Conservation (phyloP, 306 rosid genomes). For the Cajanus cajan region DNA sequence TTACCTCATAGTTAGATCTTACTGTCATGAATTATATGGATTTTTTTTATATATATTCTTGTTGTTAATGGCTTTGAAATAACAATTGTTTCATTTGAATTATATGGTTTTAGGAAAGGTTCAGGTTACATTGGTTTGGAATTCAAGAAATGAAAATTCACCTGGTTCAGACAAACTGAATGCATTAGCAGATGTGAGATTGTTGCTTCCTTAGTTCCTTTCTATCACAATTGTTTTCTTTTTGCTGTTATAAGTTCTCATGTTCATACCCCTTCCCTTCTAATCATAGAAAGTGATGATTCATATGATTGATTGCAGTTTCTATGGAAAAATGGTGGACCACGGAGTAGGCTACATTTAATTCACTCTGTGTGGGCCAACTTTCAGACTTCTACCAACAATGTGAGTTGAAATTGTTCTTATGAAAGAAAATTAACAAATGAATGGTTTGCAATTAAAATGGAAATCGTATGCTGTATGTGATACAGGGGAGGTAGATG, state of each 20-base stretch:
- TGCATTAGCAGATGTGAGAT: constrained; percentile 75
- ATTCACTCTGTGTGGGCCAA: constrained; percentile 96
- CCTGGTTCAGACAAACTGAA: constrained; percentile 61
- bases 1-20: constrained; percentile 39
- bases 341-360: constrained; percentile 59
- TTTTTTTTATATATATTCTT: background rate
- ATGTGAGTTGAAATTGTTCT: constrained; percentile 57
- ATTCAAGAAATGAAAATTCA: constrained; percentile 80
- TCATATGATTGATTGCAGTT: constrained; percentile 52
- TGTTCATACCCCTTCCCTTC: background rate
- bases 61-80: constrained; percentile 12
- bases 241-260: background rate
- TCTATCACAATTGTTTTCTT: background rate
- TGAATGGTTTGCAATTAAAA: constrained; percentile 10
- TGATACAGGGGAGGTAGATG: background rate
- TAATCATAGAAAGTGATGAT: constrained; percentile 1
- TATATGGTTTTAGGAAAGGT: constrained; percentile 66
- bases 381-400: constrained; percentile 91
- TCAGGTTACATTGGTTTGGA: constrained; percentile 94
- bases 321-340: constrained; percentile 90
- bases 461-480: constrained; percentile 17
- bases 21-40: constrained; percentile 3
- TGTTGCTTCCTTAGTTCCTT: background rate
- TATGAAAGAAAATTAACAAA: background rate
- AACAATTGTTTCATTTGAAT: constrained; percentile 13